Evolutionary conservation across 2,329 filamentous ascomycete species (phyloP), one percentile per base, ranked within the genome.

Genomic region (Aspergillus fructus): DNA sequence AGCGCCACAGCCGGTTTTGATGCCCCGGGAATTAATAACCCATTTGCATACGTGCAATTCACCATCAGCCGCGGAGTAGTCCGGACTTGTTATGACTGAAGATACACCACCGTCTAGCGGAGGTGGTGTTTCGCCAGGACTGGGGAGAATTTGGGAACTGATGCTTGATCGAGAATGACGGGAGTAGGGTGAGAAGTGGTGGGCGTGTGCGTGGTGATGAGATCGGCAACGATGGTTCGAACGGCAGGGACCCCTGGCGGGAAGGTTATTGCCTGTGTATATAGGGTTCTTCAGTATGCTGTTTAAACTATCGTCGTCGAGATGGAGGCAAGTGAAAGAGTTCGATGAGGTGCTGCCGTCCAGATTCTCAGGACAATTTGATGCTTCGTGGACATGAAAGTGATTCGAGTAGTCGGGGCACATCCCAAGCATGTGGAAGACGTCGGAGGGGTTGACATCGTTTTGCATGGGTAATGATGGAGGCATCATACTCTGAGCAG

Each of bases 41-140:
- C 75, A 78, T 60, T 69, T 75, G 62, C 75, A 78, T 11, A 74
- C 63, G 57, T 74, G 68, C n/a, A 69, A 39, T n/a, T 74, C 71
- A 17, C 37, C 62, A 23, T 75, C 71, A 2, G 64, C 62, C 1
- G 69, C 55, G 21, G 66, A 62, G 48, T 69, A 69, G 13, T 73
- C 70, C 5, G 74, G 72, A 30, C 71, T 75, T 5, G 72, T 76
- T 55, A 76, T 62, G 3, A 71, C 63, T 0, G 74, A 74, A 1
- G 73, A 71, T 4, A 63, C 55, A 17, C 68, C 69, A 15, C 66
- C 65, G 27, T 76, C 73, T 34, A 75, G 60, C 12, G 71, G 69
- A 7, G 72, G 71, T 11, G 74, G 71, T 2, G 69, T 74, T 42
- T 75, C 71, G 15, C 70, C 67, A 1, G 75, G 71, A 55, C 72